Evolutionary conservation across 371 early-diverging fungal genomes (phyloP).

Genomic region (Cokeromyces recurvatus): DNA sequence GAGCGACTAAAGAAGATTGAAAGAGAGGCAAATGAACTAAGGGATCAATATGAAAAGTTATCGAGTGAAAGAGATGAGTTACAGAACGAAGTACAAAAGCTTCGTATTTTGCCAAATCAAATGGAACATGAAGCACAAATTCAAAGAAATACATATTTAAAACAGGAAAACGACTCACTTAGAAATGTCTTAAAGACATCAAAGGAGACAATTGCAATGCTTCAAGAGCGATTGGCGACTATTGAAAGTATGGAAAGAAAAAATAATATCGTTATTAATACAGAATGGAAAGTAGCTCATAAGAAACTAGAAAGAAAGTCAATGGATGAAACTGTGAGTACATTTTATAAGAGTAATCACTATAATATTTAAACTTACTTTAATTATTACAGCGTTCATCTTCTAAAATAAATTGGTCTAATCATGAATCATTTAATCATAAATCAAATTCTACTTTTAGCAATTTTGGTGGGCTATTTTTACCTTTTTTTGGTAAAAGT

Average conservation of each 20-base stretch:
- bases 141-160: constrained; percentile 7
- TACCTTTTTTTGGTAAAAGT: too few species aligned
- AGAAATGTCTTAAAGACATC: constrained; percentile 23
- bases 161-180: constrained; percentile 23
- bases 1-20: constrained; percentile 57
- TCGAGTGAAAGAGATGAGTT: constrained; percentile 18
- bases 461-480: too few species aligned
- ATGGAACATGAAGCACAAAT: constrained; percentile 10
- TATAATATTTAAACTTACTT: not conserved
- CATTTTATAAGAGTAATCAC: not conserved
- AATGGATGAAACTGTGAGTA: constrained; percentile 3
- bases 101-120: constrained; percentile 15
- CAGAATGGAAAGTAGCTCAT: not conserved
- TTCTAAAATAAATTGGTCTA: too few species aligned
- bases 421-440: too few species aligned
- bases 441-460: too few species aligned
- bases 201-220: constrained; percentile 23
- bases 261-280: not conserved
- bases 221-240: constrained; percentile 9
- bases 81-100: constrained; percentile 13
- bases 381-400: too few species aligned
- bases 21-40: constrained; percentile 44
- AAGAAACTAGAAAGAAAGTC: constrained; percentile 7
- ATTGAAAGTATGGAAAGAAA: too few species aligned
- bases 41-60: constrained; percentile 20